phyloP scores from a whole-genome alignment of 495 filamentous ascomycete species.

The Immersiella caudata region DNA sequence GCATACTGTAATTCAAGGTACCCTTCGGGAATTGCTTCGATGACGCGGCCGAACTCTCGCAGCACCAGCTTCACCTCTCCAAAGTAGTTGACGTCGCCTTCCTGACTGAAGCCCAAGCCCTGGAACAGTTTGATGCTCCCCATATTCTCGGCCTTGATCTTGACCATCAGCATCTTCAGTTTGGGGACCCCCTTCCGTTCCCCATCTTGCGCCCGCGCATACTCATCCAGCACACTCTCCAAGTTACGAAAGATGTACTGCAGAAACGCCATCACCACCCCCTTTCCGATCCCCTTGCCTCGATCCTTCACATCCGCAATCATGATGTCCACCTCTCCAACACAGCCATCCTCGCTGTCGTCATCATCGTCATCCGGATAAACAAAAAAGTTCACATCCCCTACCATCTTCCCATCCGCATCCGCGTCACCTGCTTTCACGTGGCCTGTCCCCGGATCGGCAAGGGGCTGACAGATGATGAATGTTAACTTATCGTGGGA shows the following conservation, averaged over 20 bases:
- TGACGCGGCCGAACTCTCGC: slow-evolving; percentile 27
- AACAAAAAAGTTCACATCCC: slow-evolving; percentile 87
- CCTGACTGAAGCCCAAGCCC: slow-evolving; percentile 48
- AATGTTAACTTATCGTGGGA: slow-evolving; percentile 78
- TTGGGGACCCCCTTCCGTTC: slow-evolving; percentile 5
- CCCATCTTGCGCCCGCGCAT: slow-evolving; percentile 32
- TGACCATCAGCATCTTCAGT: slow-evolving; percentile 47
- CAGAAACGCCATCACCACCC: slow-evolving; percentile 68
- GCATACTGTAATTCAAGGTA: slow-evolving; percentile 35
- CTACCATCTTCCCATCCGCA: slow-evolving; percentile 64
- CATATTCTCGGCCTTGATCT: slow-evolving; percentile 47
- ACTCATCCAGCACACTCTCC: slow-evolving; percentile 62
- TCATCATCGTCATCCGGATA: slow-evolving; percentile 47
- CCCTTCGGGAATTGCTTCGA: slow-evolving; percentile 19
- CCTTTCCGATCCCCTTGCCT: slow-evolving; percentile 66
- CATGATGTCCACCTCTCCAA: slow-evolving; percentile 89
- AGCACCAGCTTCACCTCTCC: slow-evolving; percentile 52
- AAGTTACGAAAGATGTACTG: slow-evolving; percentile 59
- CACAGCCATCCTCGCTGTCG: slow-evolving; percentile 24
- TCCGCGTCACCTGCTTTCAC: slow-evolving; percentile 49
- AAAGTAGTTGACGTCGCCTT: slow-evolving; percentile 53
- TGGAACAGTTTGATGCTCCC: slow-evolving; percentile 49
- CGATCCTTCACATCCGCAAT: slow-evolving; percentile 65
- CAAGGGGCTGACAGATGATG: slow-evolving; percentile 59
- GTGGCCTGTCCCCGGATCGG: no score